Conservation (phyloP, 805 yeast genomes). For the Saccharomyces eubayanus region DNA sequence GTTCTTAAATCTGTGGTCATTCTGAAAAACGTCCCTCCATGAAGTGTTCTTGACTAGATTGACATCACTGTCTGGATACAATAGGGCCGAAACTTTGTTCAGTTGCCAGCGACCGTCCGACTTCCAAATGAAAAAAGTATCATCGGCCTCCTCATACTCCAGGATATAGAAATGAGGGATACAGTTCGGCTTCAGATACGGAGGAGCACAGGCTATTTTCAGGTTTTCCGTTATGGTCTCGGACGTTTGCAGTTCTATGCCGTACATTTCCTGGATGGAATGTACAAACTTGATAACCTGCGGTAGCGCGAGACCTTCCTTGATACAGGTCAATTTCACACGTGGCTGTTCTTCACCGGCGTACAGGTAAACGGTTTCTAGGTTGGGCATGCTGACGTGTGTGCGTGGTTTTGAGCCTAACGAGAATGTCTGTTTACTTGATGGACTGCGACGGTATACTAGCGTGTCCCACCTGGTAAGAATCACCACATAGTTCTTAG, state of each 20-base stretch:
- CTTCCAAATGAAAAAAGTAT: slow-evolving; percentile 21
- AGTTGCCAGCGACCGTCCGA: slow-evolving; percentile 23
- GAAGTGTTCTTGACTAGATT: neutral
- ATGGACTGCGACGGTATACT: neutral
- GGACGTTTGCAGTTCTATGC: slow-evolving; percentile 17
- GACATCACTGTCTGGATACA: slow-evolving; percentile 7
- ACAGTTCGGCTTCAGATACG: slow-evolving; percentile 3
- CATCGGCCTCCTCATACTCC: slow-evolving; percentile 19
- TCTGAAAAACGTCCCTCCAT: slow-evolving; percentile 5
- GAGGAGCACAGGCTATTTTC: slow-evolving; percentile 16
- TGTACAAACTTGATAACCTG: slow-evolving; percentile 15
- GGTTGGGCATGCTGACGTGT: slow-evolving; percentile 1
- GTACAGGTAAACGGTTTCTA: slow-evolving; percentile 20
- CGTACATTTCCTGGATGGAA: slow-evolving; percentile 20
- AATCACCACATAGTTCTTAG: neutral
- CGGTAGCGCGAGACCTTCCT: slow-evolving; percentile 6
- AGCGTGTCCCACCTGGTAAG: neutral
- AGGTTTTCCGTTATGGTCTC: slow-evolving; percentile 27
- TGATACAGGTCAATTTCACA: slow-evolving; percentile 19
- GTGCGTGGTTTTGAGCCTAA: neutral
- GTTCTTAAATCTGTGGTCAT: slow-evolving; percentile 4
- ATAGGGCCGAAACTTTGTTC: slow-evolving; percentile 13
- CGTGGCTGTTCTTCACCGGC: slow-evolving; percentile 21
- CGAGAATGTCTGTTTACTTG: neutral
- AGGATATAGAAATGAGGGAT: slow-evolving; percentile 21